Percentiles rank a stretch among this genome's conserved stretches.
Conservation (phyloP, 1,284 basidiomycete species). For the Violaceomyces palustris region DNA sequence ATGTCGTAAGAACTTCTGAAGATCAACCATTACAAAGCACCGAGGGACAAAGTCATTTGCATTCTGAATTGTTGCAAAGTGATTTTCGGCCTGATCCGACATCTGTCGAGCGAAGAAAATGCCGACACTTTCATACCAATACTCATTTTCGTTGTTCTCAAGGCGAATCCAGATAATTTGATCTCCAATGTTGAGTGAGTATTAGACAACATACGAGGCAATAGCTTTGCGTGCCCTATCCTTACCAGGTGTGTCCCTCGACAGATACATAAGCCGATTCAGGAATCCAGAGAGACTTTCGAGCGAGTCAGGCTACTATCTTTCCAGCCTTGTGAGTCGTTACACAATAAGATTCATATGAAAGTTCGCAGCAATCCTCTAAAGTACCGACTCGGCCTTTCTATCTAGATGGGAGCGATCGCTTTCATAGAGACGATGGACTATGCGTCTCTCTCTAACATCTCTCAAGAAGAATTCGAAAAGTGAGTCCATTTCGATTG, state of each 20-base stretch:
- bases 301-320: slow-evolving; percentile 94
- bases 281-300: slow-evolving; percentile 80
- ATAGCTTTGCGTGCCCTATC: not conserved
- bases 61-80: slow-evolving; percentile 98
- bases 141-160: slow-evolving; percentile 87
- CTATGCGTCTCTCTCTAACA: slow-evolving; percentile 82
- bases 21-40: slow-evolving; percentile 98
- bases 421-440: slow-evolving; percentile 97
- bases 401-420: slow-evolving; percentile 60
- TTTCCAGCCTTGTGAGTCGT: slow-evolving; percentile 76
- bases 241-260: too few species aligned
- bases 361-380: too few species aligned
- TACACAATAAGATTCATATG: too few species aligned
- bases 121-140: slow-evolving; percentile 90
- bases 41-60: slow-evolving; percentile 95
- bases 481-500: slow-evolving; percentile 48
- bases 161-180: slow-evolving; percentile 85
- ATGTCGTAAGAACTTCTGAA: slow-evolving; percentile 67
- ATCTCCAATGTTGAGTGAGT: slow-evolving; percentile 79
- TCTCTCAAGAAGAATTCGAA: slow-evolving; percentile 89
- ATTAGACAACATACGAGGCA: not conserved
- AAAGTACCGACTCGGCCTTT: too few species aligned
- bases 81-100: slow-evolving; percentile 91
- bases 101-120: slow-evolving; percentile 58
- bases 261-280: slow-evolving; percentile 79